phyloP scores from a whole-genome alignment of 257 asterid genomes.

The Osmanthus fragrans region DNA sequence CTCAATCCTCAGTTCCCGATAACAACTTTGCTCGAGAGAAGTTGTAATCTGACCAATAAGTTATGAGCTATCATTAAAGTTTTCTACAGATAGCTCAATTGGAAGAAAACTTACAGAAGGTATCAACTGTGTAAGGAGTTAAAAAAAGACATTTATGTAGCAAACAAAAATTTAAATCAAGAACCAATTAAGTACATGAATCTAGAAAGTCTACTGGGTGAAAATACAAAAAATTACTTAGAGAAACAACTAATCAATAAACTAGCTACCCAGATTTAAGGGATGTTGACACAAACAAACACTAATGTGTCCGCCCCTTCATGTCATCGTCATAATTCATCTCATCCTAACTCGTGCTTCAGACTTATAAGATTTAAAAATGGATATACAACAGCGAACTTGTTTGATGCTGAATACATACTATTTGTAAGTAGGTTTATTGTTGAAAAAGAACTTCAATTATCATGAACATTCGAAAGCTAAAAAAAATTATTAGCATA shows the following conservation, averaged over 20 bases:
- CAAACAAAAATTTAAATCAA: not conserved
- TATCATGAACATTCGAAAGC: not conserved
- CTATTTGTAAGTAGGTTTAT: not conserved
- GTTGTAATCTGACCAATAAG: constrained; percentile 61
- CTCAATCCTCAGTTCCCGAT: constrained; percentile 63
- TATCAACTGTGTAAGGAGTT: not conserved
- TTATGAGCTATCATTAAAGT: constrained; percentile 19
- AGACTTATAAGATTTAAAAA: no score
- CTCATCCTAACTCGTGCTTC: not conserved
- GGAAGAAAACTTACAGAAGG: not conserved
- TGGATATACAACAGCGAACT: not conserved
- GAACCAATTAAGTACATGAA: not conserved
- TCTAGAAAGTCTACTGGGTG: not conserved
- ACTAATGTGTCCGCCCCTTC: not conserved
- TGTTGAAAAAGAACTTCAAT: not conserved
- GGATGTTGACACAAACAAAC: not conserved
- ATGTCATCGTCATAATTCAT: not conserved
- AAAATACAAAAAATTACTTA: not conserved
- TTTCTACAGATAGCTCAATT: not conserved
- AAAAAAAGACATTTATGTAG: not conserved
- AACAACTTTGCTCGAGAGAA: constrained; percentile 74
- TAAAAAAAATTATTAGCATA: not conserved
- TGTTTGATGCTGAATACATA: not conserved
- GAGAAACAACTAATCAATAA: not conserved
- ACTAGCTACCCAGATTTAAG: no score